phyloP scores from a whole-genome alignment of 495 filamentous ascomycete genomes.

The Bryoglossum gracile region DNA sequence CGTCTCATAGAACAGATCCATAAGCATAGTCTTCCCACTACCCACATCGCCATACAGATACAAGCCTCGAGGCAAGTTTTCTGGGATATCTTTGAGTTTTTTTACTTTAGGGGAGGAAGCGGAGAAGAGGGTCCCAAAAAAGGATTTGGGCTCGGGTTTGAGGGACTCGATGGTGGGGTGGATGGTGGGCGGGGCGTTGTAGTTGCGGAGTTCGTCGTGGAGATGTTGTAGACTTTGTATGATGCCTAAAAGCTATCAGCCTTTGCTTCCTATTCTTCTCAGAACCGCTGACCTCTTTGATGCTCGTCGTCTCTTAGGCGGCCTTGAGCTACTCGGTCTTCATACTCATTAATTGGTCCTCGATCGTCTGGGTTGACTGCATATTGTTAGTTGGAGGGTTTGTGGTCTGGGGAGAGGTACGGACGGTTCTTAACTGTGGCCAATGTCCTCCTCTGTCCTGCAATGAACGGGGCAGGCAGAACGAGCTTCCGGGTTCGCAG shows the following conservation, averaged over 20 bases:
- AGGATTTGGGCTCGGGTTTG: slow-evolving; percentile 44
- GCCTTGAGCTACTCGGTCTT: slow-evolving; percentile 64
- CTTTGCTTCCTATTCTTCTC: neutral
- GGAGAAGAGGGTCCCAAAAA: slow-evolving; percentile 68
- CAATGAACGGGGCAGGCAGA: slow-evolving; percentile 17
- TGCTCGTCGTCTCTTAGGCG: slow-evolving; percentile 79
- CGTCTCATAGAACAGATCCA: slow-evolving; percentile 98
- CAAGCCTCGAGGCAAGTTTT: slow-evolving; percentile 73
- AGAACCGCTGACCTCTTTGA: slow-evolving; percentile 60
- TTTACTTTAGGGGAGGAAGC: slow-evolving; percentile 32
- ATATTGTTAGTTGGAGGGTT: neutral
- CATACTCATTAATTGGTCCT: slow-evolving; percentile 84
- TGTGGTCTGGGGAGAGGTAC: no score
- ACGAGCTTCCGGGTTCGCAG: neutral
- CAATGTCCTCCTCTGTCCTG: slow-evolving; percentile 21
- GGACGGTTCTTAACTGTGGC: slow-evolving; percentile 25
- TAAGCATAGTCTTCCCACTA: slow-evolving; percentile 98
- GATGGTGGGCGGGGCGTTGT: slow-evolving; percentile 62
- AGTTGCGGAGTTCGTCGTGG: slow-evolving; percentile 71
- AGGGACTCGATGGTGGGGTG: slow-evolving; percentile 72
- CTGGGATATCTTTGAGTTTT: slow-evolving; percentile 49
- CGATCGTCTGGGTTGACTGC: slow-evolving; percentile 22
- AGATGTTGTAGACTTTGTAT: slow-evolving; percentile 83
- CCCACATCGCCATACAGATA: slow-evolving; percentile 98
- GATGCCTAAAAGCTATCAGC: slow-evolving; percentile 50